phyloP scores from a whole-genome alignment of 345 rosid species.

The Populus pruinosa region DNA sequence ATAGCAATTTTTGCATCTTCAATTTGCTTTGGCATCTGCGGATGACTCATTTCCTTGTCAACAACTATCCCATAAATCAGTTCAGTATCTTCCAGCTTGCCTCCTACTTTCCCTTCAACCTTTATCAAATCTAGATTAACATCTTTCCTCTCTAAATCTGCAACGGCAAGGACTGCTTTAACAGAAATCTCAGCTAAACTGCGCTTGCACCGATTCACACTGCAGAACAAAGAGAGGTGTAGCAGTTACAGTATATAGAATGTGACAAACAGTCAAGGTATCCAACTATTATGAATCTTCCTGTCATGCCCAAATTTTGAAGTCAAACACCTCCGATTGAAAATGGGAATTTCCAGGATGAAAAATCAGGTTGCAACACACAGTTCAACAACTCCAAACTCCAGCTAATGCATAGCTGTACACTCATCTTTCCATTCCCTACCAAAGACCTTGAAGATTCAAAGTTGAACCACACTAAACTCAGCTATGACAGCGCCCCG shows the following conservation, averaged over 20 bases:
- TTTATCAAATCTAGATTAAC: constrained; percentile 90
- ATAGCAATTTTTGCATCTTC: constrained; percentile 94
- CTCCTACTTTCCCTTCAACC: constrained; percentile 94
- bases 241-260: neutral
- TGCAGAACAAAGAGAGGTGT: constrained; percentile 32
- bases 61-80: constrained; percentile 76
- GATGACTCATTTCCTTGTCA: constrained; percentile 98
- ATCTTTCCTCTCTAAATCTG: constrained; percentile 92
- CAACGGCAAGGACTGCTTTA: constrained; percentile 92
- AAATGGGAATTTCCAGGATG: neutral
- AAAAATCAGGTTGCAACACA: neutral
- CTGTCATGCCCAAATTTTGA: neutral
- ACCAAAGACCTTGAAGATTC: neutral
- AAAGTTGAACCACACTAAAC: neutral
- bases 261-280: neutral
- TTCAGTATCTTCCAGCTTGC: constrained; percentile 89
- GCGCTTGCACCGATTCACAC: constrained; percentile 89
- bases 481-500: neutral
- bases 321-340: neutral
- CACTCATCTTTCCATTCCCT: neutral
- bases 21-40: constrained; percentile 93
- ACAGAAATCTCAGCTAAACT: constrained; percentile 94
- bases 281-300: neutral
- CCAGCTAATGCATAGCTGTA: neutral
- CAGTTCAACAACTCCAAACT: neutral